Evolutionary conservation across 177 flowering plant species (phyloP).

Genomic region (Vitis hybrid): DNA sequence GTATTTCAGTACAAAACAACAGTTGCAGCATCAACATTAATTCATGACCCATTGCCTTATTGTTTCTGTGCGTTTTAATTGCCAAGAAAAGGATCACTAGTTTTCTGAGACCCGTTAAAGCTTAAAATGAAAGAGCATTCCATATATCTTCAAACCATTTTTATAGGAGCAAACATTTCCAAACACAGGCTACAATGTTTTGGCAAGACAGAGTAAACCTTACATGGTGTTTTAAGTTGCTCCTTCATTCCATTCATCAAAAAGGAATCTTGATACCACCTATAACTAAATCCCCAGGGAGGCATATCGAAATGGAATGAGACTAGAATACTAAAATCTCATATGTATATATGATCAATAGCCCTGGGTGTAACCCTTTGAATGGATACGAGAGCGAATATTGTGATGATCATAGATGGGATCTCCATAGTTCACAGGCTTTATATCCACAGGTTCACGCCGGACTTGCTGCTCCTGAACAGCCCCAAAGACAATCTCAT

Average conservation of each 20-base stretch:
- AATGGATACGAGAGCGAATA: conserved; percentile 43
- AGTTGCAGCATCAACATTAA: too few species aligned
- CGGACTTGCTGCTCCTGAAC: conserved; percentile 68
- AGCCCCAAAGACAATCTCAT: conserved; percentile 92
- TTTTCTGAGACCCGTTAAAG: not conserved
- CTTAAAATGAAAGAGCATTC: not conserved
- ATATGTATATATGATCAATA: conserved; percentile 30
- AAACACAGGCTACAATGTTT: conserved; percentile 1
- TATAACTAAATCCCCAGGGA: conserved; percentile 15
- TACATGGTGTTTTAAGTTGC: too few species aligned
- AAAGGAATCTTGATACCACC: not conserved
- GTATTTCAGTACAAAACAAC: too few species aligned
- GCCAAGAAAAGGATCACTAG: too few species aligned
- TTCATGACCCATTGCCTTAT: too few species aligned
- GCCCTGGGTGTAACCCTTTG: conserved; percentile 36
- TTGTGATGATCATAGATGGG: conserved; percentile 45
- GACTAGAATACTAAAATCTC: conserved; percentile 13
- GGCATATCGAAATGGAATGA: conserved; percentile 7
- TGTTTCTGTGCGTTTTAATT: too few species aligned
- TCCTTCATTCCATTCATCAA: conserved; percentile 5
- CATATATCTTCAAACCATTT: not conserved
- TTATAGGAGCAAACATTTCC: not conserved
- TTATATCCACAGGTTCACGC: conserved; percentile 44
- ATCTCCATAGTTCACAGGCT: conserved; percentile 66
- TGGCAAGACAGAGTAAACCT: conserved; percentile 4